A percentile compares a stretch with the other conserved stretches of the same genome.
Conservation (phyloP, 257 asterid species). For the Plantago ovata region DNA sequence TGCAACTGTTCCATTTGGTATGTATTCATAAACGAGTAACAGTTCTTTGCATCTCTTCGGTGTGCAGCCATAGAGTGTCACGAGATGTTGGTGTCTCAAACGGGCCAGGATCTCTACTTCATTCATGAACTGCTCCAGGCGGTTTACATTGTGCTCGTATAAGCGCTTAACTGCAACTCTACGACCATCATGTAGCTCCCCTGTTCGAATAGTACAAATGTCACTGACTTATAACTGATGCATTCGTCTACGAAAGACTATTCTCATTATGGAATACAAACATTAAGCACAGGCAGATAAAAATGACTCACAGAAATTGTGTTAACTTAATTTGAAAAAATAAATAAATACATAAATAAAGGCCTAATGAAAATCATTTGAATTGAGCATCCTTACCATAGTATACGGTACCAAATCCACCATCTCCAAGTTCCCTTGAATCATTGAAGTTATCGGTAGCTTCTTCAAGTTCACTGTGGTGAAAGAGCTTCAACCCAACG, state of each 20-base stretch:
- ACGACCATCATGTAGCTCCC: conserved; percentile 70
- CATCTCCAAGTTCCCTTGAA: conserved; percentile 29
- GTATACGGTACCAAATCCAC: conserved; percentile 31
- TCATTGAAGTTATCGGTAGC: conserved; percentile 20
- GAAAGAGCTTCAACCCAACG: conserved; percentile 57
- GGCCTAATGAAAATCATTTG: neutral
- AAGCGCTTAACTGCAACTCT: conserved; percentile 71
- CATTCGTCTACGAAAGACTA: too few species aligned
- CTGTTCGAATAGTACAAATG: conserved; percentile 27
- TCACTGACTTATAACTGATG: neutral
- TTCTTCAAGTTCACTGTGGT: conserved; percentile 23
- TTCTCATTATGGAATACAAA: too few species aligned
- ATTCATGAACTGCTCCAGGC: conserved; percentile 72
- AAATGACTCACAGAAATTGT: too few species aligned
- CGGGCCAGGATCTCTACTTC: conserved; percentile 68
- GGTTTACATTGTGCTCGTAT: conserved; percentile 65
- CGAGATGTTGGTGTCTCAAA: conserved; percentile 55
- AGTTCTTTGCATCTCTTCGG: conserved; percentile 49
- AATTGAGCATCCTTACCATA: conserved; percentile 18
- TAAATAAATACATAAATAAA: too few species aligned
- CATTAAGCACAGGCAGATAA: too few species aligned
- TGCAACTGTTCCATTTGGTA: conserved; percentile 8
- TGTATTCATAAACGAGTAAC: conserved; percentile 8
- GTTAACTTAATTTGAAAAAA: too few species aligned
- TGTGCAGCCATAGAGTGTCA: conserved; percentile 72